Evolutionary conservation across 164 flowering plant genomes (phyloP), one percentile per base, ranked within the genome.

Genomic region (Tinospora cordifolia): DNA sequence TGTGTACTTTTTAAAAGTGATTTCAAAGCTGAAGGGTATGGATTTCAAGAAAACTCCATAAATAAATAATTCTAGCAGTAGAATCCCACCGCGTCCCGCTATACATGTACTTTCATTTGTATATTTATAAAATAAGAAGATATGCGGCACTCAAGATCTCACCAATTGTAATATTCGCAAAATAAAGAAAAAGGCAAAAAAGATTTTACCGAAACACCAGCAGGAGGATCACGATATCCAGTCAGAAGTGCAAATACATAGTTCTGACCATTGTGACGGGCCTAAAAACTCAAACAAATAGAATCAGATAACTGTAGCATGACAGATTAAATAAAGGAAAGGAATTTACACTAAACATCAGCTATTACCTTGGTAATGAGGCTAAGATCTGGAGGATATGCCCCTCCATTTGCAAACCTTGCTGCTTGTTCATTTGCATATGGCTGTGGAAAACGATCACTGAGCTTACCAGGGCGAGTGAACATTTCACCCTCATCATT

Each of bases 401-500:
- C 93, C 38, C 96, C 96, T 75, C 96, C 93, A 75, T 90, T 90
- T 13, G 96, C 93, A 80, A 90, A 90, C 74, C 92, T 81, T 72
- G 96, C 96, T 2, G 96, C 96, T 74, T 81, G 84, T 71, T 90
- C 93, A 79, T 90, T 90, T 19, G 87, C 26, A 77, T 90, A 90
- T 72, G 96, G 96, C 78, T 84, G 85, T 62, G 90, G 96, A 62
- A 90, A 85, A 47, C 93, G 93, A 71, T 90, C 96, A 68, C 93
- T 90, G 13, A 88, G 84, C 82, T 88, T 90, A 68, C 96, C 93
- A 67, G 96, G 96, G 57, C 96, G 91, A 9, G 93, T 88, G 67
- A 84, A 90, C 96, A 88, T 90, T 81, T 88, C 93, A 74, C 96
- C 93, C 81, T 90, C 96, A 76, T 90, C 93, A 74, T 90, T 90